Evolutionary conservation across 805 yeast genomes (phyloP).

Genomic region (Schizosaccharomyces pombe): DNA sequence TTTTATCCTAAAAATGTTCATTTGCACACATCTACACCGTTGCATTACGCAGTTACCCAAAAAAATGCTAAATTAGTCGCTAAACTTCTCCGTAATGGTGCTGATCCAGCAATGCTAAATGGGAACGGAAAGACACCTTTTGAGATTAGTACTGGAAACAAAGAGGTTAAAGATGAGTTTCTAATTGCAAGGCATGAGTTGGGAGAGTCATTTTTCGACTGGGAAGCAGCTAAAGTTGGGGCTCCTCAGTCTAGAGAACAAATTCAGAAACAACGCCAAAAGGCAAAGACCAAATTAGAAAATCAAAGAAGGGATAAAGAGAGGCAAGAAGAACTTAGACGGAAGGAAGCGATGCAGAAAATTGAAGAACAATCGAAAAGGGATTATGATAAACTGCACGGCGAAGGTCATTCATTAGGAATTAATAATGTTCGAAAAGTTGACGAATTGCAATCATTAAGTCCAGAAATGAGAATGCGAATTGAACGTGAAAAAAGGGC

Average conservation of each 20-base stretch:
- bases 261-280: conserved; percentile 11
- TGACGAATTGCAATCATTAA: conserved; percentile 24
- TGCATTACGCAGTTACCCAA: conserved; percentile 55
- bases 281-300: conserved; percentile 6
- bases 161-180: conserved; percentile 24
- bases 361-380: conserved; percentile 8
- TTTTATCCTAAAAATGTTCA: conserved; percentile 35
- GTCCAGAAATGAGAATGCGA: conserved; percentile 49
- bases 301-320: conserved; percentile 10
- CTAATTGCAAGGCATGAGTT: conserved; percentile 41
- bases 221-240: conserved; percentile 47
- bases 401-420: conserved; percentile 9
- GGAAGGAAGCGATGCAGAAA: conserved; percentile 11
- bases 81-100: conserved; percentile 34
- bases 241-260: conserved; percentile 21
- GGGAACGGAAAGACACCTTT: conserved; percentile 38
- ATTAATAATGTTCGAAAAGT: conserved; percentile 10
- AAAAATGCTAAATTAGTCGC: conserved; percentile 46
- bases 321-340: conserved; percentile 6
- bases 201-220: conserved; percentile 47
- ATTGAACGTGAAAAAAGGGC: conserved; percentile 88
- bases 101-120: conserved; percentile 41
- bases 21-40: conserved; percentile 37
- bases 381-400: conserved; percentile 10
- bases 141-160: conserved; percentile 30